phyloP scores from a whole-genome alignment of 1,139 yeast species.

The Protomyces pachydermus region DNA sequence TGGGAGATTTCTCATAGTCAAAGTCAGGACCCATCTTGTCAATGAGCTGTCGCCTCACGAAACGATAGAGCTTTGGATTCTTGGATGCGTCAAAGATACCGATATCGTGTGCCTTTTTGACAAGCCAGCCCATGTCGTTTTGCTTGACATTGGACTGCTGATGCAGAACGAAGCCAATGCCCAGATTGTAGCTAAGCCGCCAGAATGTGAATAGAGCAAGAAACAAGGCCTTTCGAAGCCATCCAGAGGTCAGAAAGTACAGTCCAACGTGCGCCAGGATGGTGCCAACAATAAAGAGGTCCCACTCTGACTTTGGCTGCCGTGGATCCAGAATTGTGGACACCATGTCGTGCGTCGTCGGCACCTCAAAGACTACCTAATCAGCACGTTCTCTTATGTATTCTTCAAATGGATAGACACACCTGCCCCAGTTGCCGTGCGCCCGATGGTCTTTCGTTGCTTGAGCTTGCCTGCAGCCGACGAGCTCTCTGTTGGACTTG shows the following conservation, averaged over 20 bases:
- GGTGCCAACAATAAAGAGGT: constrained; percentile 52
- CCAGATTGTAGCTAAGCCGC: constrained; percentile 72
- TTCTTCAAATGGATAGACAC: background rate
- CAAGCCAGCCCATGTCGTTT: constrained; percentile 39
- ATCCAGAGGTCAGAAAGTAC: constrained; percentile 42
- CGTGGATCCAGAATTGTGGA: constrained; percentile 63
- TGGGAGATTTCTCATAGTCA: constrained; percentile 52
- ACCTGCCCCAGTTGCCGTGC: constrained; percentile 20
- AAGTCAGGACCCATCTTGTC: constrained; percentile 59
- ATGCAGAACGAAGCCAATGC: constrained; percentile 67
- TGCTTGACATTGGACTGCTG: constrained; percentile 59
- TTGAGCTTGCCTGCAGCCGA: background rate
- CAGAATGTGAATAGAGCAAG: constrained; percentile 61
- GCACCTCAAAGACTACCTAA: constrained; percentile 51
- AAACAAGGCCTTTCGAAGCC: constrained; percentile 46
- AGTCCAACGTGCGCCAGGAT: constrained; percentile 52
- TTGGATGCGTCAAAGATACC: constrained; percentile 46
- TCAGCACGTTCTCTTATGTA: constrained; percentile 6
- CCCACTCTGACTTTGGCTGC: constrained; percentile 63
- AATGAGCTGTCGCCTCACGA: constrained; percentile 49
- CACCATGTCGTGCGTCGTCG: constrained; percentile 82
- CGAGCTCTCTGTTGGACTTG: too few species aligned
- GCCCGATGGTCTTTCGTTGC: constrained; percentile 6
- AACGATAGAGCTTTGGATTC: constrained; percentile 42
- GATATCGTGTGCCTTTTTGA: constrained; percentile 50